These are phyloP conservation scores for Thermothielavioides terrestris DNA, from an alignment of 495 filamentous ascomycete species.

Conservation along the genomic window DNA sequence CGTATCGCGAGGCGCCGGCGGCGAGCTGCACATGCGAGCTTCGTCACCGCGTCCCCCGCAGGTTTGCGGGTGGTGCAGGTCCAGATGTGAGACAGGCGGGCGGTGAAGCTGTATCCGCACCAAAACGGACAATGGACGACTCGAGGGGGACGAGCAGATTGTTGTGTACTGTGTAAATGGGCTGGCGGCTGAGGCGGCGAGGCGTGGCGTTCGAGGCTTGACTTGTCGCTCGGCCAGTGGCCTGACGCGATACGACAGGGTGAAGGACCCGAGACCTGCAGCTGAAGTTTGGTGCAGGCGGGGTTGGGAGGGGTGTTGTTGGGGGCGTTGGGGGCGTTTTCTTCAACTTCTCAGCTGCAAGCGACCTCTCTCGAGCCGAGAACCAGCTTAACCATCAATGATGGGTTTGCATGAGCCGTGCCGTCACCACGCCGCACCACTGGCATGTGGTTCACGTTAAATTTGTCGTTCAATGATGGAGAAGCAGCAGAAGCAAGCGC, in stretches of 20 bases:
- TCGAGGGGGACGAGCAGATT: no score
- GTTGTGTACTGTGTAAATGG: background rate
- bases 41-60: background rate
- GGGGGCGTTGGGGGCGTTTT: background rate
- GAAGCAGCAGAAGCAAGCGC: no score
- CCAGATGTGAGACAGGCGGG: constrained; percentile 12
- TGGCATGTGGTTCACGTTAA: no score
- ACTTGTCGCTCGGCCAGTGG: background rate
- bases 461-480: no score
- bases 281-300: background rate
- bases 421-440: no score
- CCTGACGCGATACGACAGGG: background rate
- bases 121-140: no score
- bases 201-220: background rate
- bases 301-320: no score
- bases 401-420: background rate
- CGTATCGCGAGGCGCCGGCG: background rate
- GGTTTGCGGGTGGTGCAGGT: background rate
- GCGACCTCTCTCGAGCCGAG: no score
- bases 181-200: background rate
- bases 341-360: no score
- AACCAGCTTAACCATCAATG: no score
- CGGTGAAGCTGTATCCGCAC: constrained; percentile 14
- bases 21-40: constrained; percentile 5
- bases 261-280: constrained; percentile 2